A percentile compares a stretch with the other conserved stretches of the same genome.
These are phyloP conservation scores for Mortierella sp. DNA, from an alignment of 371 early-diverging fungal species.

Conservation along the genomic window DNA sequence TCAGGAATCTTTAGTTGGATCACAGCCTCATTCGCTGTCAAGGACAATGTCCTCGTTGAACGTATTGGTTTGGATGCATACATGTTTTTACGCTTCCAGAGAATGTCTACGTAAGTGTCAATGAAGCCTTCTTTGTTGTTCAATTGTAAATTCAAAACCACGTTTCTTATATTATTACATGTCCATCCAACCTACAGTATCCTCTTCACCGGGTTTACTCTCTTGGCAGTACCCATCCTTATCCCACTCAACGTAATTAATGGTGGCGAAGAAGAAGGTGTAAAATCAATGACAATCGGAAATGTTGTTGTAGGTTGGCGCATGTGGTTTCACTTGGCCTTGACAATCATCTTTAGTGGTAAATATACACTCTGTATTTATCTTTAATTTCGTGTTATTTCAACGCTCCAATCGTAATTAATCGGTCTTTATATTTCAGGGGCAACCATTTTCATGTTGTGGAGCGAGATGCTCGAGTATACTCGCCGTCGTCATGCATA, in stretches of 20 bases:
- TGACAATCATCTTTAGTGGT: constrained; percentile 71
- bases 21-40: constrained; percentile 62
- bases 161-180: neutral
- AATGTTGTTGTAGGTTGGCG: constrained; percentile 65
- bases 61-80: constrained; percentile 82
- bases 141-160: too few species aligned
- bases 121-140: neutral
- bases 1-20: constrained; percentile 73
- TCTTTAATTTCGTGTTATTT: neutral
- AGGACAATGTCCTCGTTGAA: constrained; percentile 69
- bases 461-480: constrained; percentile 73
- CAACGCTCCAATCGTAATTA: neutral
- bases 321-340: constrained; percentile 78
- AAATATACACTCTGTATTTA: constrained; percentile 22
- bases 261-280: constrained; percentile 43
- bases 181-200: constrained; percentile 4
- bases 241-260: constrained; percentile 74
- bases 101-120: constrained; percentile 65
- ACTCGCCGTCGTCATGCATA: constrained; percentile 77
- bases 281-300: constrained; percentile 72
- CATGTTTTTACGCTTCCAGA: constrained; percentile 81
- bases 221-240: constrained; percentile 73
- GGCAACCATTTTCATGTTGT: constrained; percentile 67
- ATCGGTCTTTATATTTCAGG: constrained; percentile 23
- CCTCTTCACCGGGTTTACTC: constrained; percentile 66